phyloP scores from a whole-genome alignment of 257 asterid genomes.

The Salvia miltiorrhiza region DNA sequence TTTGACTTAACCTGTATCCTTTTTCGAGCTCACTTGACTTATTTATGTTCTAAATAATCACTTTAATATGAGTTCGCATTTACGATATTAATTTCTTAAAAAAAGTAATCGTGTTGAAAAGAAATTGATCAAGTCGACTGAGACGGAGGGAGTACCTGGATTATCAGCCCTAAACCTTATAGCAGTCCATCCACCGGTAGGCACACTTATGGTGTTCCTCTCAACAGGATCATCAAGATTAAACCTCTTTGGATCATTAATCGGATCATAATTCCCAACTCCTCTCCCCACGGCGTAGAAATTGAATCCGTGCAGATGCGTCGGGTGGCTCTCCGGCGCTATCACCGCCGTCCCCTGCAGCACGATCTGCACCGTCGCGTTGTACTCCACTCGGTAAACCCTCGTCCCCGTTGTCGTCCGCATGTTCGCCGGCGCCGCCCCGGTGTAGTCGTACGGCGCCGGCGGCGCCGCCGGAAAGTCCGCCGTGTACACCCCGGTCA shows the following conservation, averaged over 20 bases:
- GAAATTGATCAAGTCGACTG: too few species aligned
- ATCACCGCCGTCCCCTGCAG: constrained; percentile 58
- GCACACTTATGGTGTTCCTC: constrained; percentile 65
- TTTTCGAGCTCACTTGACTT: too few species aligned
- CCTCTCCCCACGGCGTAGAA: constrained; percentile 65
- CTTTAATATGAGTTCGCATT: too few species aligned
- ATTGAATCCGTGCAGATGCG: constrained; percentile 64
- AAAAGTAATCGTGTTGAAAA: too few species aligned
- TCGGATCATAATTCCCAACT: constrained; percentile 54
- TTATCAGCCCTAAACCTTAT: constrained; percentile 71
- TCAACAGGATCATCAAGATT: constrained; percentile 73
- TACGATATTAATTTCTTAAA: too few species aligned
- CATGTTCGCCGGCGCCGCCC: constrained; percentile 52
- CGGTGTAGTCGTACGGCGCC: constrained; percentile 57
- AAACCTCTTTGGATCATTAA: constrained; percentile 45
- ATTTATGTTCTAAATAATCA: too few species aligned
- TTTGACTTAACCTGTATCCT: too few species aligned
- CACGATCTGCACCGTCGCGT: constrained; percentile 62
- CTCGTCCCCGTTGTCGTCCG: constrained; percentile 62
- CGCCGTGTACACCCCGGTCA: constrained; percentile 51
- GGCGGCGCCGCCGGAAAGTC: constrained; percentile 72
- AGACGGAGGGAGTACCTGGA: too few species aligned
- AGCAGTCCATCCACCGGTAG: constrained; percentile 70
- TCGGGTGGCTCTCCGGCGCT: constrained; percentile 83
- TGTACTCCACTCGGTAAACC: constrained; percentile 47